Conservation (phyloP, 2,329 filamentous ascomycete genomes). For the Arachnopeziza araneosa region DNA sequence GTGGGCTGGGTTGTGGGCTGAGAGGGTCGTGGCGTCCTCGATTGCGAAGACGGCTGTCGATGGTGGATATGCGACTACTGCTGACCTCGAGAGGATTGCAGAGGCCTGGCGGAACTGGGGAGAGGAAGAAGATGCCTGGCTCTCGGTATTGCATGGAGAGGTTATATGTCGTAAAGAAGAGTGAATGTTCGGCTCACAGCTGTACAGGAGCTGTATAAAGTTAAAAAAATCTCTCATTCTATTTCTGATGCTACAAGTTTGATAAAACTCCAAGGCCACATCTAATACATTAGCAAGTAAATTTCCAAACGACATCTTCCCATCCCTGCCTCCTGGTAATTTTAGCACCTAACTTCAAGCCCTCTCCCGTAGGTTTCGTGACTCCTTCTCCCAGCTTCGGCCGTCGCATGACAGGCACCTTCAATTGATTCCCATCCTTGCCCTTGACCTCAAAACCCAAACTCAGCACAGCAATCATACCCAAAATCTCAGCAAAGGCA, state of each 20-base stretch:
- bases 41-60: slow-evolving; percentile 28
- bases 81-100: slow-evolving; percentile 31
- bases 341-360: no score
- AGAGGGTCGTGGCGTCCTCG: slow-evolving; percentile 27
- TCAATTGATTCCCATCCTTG: not conserved
- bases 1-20: slow-evolving; percentile 16
- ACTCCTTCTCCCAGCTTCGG: no score
- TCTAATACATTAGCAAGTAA: no score
- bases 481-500: slow-evolving; percentile 34
- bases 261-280: no score
- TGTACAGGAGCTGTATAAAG: no score
- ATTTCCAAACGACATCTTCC: no score
- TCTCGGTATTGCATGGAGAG: slow-evolving; percentile 10
- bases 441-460: slow-evolving; percentile 29
- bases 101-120: slow-evolving; percentile 32
- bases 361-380: no score
- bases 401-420: no score
- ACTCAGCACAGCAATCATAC: slow-evolving; percentile 27
- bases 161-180: slow-evolving; percentile 4
- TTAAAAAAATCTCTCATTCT: no score
- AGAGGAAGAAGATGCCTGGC: slow-evolving; percentile 30
- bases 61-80: slow-evolving; percentile 26
- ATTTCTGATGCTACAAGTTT: no score
- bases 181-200: not conserved
- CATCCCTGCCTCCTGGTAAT: no score